Base-by-base conservation (phyloP, 805 yeast genomes). In the Spathaspora sp. region DNA sequence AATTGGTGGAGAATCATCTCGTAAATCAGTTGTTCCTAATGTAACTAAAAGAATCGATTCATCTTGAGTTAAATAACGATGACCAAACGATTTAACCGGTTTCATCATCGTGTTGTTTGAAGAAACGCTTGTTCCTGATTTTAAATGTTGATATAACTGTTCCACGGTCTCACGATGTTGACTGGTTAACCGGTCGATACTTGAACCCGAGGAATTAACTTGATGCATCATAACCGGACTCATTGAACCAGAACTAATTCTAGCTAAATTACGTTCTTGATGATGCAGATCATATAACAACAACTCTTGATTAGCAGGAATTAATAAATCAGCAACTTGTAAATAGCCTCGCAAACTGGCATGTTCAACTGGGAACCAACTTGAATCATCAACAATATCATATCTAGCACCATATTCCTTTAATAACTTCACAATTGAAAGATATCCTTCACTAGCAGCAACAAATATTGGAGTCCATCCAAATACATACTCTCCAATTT, bases 351-450 rank as follows among this genome's bases (percentile, higher is more conserved):
- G 78, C 45, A 93, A 73, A 47, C 89, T 85, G 0, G 97, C 97
- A 67, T 93, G 98, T 62, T 93, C 98, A 84, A 90, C 84, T n/a
- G 98, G 97, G 17, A 90, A 82, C 98, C 98, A 93, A 0, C 97
- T 97, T 49, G 94, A 86, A 45, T 82, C 86, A 69, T 93, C 98
- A 16, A 79, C 76, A 26, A 74, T 68, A 44, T 80, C 78, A 52
- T 71, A 80, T 7, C 75, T 70, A 5, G 90, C 87, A 18, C 82
- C 83, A 43, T 75, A 62, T 0, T 70, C 68, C 28, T 85, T 66
- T 55, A 93, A 73, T 8, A 79, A 54, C 43, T 78, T 66, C 5
- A 84, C 89, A 42, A 89, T 75, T 2, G 79, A 80, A 40, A 60
- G 61, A 50, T 70, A 81, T 1, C 97, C 97, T 61, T 92, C 96